Conservation (phyloP, 352 stramenopile genomes). For the Albugo laibachii region DNA sequence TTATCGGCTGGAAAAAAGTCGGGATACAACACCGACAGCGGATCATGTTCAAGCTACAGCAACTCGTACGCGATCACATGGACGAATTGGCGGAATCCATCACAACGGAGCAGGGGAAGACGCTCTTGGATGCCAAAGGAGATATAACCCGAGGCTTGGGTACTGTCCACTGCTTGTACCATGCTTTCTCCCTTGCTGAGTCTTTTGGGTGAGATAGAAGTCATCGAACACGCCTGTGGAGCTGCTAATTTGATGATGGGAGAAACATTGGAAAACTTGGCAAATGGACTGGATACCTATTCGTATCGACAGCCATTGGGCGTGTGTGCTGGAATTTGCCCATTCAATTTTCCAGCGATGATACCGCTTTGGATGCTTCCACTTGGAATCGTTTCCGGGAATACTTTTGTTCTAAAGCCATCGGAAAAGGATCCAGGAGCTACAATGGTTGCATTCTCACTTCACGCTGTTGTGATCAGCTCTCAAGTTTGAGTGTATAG, state of each 20-base stretch:
- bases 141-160: conserved; percentile 94
- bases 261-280: conserved; percentile 87
- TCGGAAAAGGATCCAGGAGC: conserved; percentile 85
- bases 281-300: conserved; percentile 87
- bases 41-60: conserved; percentile 92
- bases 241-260: conserved; percentile 82
- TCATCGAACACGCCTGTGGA: conserved; percentile 62
- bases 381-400: conserved; percentile 79
- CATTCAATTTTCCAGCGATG: conserved; percentile 96
- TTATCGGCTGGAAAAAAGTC: conserved; percentile 85
- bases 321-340: conserved; percentile 84
- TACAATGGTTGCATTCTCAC: conserved; percentile 16
- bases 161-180: not conserved
- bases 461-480: not conserved
- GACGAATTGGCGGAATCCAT: conserved; percentile 90
- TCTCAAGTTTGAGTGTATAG: conserved; percentile 7
- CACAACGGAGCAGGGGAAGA: conserved; percentile 88
- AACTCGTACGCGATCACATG: conserved; percentile 87
- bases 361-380: conserved; percentile 90
- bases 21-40: conserved; percentile 86
- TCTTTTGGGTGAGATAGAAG: conserved; percentile 11
- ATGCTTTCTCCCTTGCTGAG: not conserved
- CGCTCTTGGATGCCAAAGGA: conserved; percentile 84
- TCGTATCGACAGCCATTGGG: conserved; percentile 88
- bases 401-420: conserved; percentile 95